Conservation (phyloP, 495 filamentous ascomycete genomes). For the Trichoderma asperelloides region DNA sequence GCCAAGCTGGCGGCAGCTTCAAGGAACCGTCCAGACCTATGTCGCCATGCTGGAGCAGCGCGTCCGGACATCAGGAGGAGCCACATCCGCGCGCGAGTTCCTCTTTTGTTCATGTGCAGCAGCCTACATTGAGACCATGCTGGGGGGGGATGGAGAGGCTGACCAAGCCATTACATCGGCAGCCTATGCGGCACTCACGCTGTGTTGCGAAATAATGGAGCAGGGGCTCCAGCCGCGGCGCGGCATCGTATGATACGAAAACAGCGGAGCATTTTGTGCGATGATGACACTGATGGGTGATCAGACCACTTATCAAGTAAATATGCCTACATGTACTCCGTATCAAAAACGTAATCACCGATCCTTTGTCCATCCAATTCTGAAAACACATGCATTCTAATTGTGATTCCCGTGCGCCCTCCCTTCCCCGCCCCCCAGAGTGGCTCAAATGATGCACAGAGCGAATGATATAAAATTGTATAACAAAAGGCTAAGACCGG, state of each 20-base stretch:
- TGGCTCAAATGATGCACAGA: too few species aligned
- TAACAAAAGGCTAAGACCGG: too few species aligned
- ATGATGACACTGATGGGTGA: not conserved
- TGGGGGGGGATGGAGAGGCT: not conserved
- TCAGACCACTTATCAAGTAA: not conserved
- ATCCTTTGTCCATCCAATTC: too few species aligned
- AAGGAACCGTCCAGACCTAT: not conserved
- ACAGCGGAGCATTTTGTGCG: not conserved
- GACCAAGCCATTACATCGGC: not conserved
- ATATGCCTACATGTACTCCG: too few species aligned
- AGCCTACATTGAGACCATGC: slow-evolving; percentile 5
- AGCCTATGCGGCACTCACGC: not conserved
- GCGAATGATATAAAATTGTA: too few species aligned
- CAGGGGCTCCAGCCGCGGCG: not conserved
- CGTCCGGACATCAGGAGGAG: not conserved
- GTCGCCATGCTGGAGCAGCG: not conserved
- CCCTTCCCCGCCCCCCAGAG: too few species aligned
- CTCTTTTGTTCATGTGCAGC: slow-evolving; percentile 7
- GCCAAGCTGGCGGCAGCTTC: not conserved
- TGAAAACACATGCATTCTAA: too few species aligned
- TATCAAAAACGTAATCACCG: too few species aligned
- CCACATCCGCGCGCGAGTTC: not conserved
- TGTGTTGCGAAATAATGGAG: not conserved
- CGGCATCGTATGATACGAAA: not conserved
- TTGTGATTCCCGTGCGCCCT: too few species aligned